Conservation (phyloP, 495 filamentous ascomycete species). For the Amphirosellinia nigrospora region DNA sequence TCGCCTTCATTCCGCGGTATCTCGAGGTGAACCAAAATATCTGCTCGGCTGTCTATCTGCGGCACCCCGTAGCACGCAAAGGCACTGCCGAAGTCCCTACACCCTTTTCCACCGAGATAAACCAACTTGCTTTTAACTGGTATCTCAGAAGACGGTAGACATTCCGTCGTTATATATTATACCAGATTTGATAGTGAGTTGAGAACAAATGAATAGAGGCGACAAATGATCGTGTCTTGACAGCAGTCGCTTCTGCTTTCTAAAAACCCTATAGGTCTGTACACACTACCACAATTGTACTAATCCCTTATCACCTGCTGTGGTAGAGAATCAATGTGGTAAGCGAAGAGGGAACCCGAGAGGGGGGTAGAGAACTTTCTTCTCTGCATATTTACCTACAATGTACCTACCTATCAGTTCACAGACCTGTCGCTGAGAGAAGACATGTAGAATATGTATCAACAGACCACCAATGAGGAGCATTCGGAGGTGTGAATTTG, state of each 20-base stretch:
- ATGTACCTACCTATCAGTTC: slow-evolving; percentile 12
- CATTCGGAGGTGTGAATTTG: neutral
- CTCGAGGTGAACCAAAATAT: slow-evolving; percentile 97
- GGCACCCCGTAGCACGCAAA: slow-evolving; percentile 91
- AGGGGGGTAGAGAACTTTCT: neutral
- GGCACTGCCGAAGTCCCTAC: slow-evolving; percentile 90
- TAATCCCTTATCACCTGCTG: neutral
- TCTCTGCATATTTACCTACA: slow-evolving; percentile 16
- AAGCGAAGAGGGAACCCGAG: slow-evolving; percentile 1
- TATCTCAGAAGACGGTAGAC: slow-evolving; percentile 83
- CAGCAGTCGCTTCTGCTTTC: neutral
- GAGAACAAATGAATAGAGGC: slow-evolving; percentile 6
- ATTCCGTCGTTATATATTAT: neutral
- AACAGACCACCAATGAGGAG: neutral
- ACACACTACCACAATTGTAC: slow-evolving; percentile 18
- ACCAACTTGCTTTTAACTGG: slow-evolving; percentile 88
- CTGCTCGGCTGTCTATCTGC: slow-evolving; percentile 92
- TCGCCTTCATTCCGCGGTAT: slow-evolving; percentile 94
- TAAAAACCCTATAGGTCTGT: slow-evolving; percentile 5
- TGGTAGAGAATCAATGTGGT: neutral
- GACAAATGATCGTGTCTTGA: neutral
- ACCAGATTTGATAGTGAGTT: neutral
- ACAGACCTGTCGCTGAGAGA: slow-evolving; percentile 10
- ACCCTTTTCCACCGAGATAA: slow-evolving; percentile 69
- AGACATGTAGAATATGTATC: slow-evolving; percentile 28